Evolutionary conservation across 352 stramenopile species (phyloP).

Genomic region (Thalassiosira hispida): DNA sequence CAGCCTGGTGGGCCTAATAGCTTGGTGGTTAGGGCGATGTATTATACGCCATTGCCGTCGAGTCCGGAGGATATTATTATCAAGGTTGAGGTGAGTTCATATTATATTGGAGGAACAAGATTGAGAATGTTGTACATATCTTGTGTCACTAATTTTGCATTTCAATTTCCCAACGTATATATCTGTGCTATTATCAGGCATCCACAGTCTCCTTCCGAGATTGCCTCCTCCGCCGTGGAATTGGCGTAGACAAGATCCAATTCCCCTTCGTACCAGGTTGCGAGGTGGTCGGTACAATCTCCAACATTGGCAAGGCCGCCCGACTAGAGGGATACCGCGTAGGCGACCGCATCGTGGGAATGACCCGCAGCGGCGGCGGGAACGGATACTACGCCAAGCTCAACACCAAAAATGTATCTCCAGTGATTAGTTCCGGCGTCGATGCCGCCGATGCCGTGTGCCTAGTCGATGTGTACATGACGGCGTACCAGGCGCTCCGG

Average conservation of each 20-base stretch:
- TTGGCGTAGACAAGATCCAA: conserved; percentile 35
- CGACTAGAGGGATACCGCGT: conserved; percentile 46
- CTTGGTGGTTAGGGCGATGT: conserved; percentile 50
- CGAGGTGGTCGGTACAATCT: conserved; percentile 74
- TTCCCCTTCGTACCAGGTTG: conserved; percentile 70
- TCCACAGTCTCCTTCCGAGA: conserved; percentile 71
- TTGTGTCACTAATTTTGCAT: not conserved
- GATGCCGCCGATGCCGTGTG: conserved; percentile 68
- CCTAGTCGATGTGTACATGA: conserved; percentile 73
- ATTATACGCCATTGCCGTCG: conserved; percentile 48
- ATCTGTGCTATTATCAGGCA: conserved; percentile 39
- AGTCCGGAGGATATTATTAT: conserved; percentile 62
- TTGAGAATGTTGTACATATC: not conserved
- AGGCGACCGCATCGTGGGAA: conserved; percentile 57
- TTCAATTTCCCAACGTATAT: not conserved
- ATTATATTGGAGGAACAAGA: not conserved
- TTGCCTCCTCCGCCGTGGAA: conserved; percentile 58
- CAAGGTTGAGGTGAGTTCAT: conserved; percentile 72
- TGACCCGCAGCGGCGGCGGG: conserved; percentile 61
- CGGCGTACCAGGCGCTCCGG: conserved; percentile 69
- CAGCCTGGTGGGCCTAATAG: conserved; percentile 11
- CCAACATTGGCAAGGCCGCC: conserved; percentile 33
- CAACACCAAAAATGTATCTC: conserved; percentile 46
- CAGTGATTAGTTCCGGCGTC: conserved; percentile 46
- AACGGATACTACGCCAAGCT: conserved; percentile 70